Percentiles rank a stretch among this genome's conserved stretches.
These are phyloP conservation scores for Holtermanniella nyarrowii DNA, from an alignment of 768 basidiomycete genomes.

Conservation along the genomic window DNA sequence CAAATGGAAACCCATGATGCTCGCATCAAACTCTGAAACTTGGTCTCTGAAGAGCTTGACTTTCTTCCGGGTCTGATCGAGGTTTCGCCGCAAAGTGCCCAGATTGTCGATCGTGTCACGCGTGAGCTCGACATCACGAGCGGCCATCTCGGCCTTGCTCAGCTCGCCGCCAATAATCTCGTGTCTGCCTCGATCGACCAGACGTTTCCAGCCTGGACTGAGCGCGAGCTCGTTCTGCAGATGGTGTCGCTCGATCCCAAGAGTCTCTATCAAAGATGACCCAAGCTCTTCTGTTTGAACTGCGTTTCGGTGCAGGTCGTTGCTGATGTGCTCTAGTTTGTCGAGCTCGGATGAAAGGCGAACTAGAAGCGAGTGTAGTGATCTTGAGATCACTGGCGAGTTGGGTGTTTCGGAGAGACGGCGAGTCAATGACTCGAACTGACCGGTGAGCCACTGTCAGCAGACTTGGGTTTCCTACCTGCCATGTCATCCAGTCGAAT, in stretches of 20 bases:
- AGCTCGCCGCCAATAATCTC: conserved; percentile 27
- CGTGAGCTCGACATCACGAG: conserved; percentile 21
- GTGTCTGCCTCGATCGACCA: conserved; percentile 16
- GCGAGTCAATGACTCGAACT: neutral
- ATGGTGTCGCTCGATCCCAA: neutral
- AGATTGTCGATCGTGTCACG: conserved; percentile 20
- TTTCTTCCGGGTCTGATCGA: conserved; percentile 14
- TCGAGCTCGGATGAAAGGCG: conserved; percentile 17
- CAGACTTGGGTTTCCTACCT: conserved; percentile 28
- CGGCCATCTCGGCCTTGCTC: conserved; percentile 12
- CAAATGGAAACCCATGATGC: conserved; percentile 31
- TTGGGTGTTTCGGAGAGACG: neutral
- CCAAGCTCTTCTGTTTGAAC: neutral
- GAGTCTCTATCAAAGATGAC: neutral
- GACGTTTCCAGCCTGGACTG: conserved; percentile 21
- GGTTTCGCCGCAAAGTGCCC: conserved; percentile 3
- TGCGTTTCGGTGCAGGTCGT: neutral
- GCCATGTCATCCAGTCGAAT: conserved; percentile 32
- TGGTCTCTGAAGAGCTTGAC: conserved; percentile 26
- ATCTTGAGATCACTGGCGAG: conserved; percentile 8
- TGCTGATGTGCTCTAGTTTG: conserved; percentile 12
- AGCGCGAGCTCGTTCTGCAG: conserved; percentile 12
- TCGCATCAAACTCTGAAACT: conserved; percentile 26
- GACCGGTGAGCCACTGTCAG: neutral
- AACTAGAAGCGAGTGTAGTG: conserved; percentile 24